A percentile compares a stretch with the other conserved stretches of the same genome.
These are phyloP conservation scores for Pyrus hybrid DNA, from an alignment of 331 rosid species.

Conservation along the genomic window DNA sequence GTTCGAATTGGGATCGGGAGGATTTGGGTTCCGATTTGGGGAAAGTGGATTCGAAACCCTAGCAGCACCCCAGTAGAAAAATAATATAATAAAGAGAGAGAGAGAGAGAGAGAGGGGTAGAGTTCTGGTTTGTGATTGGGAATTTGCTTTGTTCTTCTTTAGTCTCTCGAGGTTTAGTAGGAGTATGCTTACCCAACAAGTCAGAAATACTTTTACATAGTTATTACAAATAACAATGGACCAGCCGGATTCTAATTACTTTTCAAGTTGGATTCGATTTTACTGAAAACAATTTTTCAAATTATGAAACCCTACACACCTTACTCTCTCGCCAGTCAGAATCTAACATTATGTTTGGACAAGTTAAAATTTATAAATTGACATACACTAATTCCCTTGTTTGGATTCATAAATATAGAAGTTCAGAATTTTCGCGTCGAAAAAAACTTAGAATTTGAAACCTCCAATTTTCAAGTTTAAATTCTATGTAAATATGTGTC, in stretches of 20 bases:
- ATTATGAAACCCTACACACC: no score
- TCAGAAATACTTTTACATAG: not conserved
- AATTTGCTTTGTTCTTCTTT: not conserved
- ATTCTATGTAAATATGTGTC: no score
- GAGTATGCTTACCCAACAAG: constrained; percentile 21
- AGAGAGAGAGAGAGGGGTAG: not conserved
- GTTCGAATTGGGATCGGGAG: constrained; percentile 4
- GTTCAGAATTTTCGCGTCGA: no score
- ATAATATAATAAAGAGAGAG: not conserved
- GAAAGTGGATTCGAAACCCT: constrained; percentile 34
- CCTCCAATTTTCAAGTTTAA: no score
- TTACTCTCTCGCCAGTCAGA: no score
- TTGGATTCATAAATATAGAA: no score
- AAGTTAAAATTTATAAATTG: no score
- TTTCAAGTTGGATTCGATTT: no score
- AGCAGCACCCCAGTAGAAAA: not conserved
- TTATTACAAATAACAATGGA: not conserved
- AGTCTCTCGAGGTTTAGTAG: not conserved
- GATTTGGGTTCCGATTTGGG: constrained; percentile 36
- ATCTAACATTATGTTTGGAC: no score
- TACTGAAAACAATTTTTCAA: no score
- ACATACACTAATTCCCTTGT: no score
- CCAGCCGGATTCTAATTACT: not conserved
- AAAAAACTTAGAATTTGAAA: no score
- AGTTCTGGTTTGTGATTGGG: not conserved